Conservation (phyloP, 2,329 filamentous ascomycete species). For the Verticillium klebahnii region DNA sequence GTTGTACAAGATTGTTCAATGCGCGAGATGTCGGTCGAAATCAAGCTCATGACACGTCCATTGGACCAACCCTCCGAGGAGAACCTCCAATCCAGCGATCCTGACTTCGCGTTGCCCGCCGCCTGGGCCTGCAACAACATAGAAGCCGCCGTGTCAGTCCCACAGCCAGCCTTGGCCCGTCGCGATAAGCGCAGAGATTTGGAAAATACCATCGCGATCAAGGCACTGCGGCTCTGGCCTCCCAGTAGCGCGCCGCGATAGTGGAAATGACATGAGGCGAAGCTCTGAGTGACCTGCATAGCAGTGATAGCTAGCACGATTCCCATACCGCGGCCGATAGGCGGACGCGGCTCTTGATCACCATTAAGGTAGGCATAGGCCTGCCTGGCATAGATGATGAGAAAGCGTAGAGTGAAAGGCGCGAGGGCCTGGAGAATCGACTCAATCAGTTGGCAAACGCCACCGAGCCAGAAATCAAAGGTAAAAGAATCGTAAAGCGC, state of each 20-base stretch:
- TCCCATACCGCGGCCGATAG: conserved; percentile 72
- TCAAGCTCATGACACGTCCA: conserved; percentile 84
- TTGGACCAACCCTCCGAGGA: conserved; percentile 82
- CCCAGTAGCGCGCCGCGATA: conserved; percentile 90
- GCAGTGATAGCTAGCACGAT: conserved; percentile 77
- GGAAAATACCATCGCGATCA: conserved; percentile 86
- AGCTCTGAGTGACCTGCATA: conserved; percentile 80
- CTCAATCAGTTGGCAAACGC: conserved; percentile 70
- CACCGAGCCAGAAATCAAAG: conserved; percentile 79
- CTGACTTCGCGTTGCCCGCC: conserved; percentile 18
- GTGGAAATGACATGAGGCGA: conserved; percentile 85
- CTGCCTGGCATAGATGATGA: conserved; percentile 82
- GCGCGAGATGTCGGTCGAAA: conserved; percentile 93
- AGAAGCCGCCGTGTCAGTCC: conserved; percentile 39
- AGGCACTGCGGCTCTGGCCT: conserved; percentile 72
- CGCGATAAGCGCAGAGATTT: conserved; percentile 88
- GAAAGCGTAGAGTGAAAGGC: conserved; percentile 78
- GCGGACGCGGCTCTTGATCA: conserved; percentile 49
- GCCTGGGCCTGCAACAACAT: conserved; percentile 29
- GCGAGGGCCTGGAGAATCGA: conserved; percentile 74
- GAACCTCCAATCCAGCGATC: conserved; percentile 38
- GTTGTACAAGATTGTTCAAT: conserved; percentile 83
- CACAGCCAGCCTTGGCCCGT: conserved; percentile 78
- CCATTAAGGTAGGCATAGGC: conserved; percentile 70
- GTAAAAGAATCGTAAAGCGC: conserved; percentile 85